Percentiles rank a stretch among this genome's conserved stretches.
Evolutionary conservation across 306 rosid genomes (phyloP).

Genomic region (Lotus japonicus): DNA sequence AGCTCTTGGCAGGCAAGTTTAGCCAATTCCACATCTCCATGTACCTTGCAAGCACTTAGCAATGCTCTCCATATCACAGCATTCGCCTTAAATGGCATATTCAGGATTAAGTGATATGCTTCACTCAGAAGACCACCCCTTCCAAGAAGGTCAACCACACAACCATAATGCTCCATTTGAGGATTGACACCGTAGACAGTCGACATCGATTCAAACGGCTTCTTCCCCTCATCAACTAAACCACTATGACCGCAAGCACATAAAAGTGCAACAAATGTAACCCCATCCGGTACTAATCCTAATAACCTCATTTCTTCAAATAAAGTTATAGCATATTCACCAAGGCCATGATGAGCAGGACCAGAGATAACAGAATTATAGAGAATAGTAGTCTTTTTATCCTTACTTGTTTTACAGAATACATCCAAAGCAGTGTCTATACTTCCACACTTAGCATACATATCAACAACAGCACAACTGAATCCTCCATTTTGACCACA

Average conservation of each 20-base stretch:
- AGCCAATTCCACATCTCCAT: slow-evolving; percentile 33
- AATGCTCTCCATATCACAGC: slow-evolving; percentile 38
- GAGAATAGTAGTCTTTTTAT: slow-evolving; percentile 24
- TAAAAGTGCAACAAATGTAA: slow-evolving; percentile 40
- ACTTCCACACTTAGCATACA: slow-evolving; percentile 42
- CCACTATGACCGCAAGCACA: slow-evolving; percentile 45
- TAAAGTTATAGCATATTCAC: slow-evolving; percentile 22
- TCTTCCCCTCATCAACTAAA: slow-evolving; percentile 36
- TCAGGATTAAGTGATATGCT: slow-evolving; percentile 27
- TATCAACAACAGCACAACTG: slow-evolving; percentile 33
- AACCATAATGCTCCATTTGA: slow-evolving; percentile 37
- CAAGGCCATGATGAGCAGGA: slow-evolving; percentile 44
- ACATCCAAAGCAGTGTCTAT: slow-evolving; percentile 37
- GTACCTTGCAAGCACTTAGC: slow-evolving; percentile 34
- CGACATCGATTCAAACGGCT: slow-evolving; percentile 32
- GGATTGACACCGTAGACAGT: slow-evolving; percentile 19
- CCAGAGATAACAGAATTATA: slow-evolving; percentile 43
- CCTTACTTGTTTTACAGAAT: slow-evolving; percentile 24
- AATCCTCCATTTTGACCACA: not conserved
- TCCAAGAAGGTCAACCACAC: slow-evolving; percentile 48
- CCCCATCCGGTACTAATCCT: slow-evolving; percentile 28
- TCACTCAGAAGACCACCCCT: slow-evolving; percentile 32
- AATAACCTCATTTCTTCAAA: slow-evolving; percentile 30
- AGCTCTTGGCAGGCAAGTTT: slow-evolving; percentile 33
- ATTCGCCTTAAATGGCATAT: slow-evolving; percentile 39